Percentiles rank a stretch among this genome's conserved stretches.
These are phyloP conservation scores for Conticribra weissflogii DNA, from an alignment of 108 stramenopile species.

Conservation along the genomic window DNA sequence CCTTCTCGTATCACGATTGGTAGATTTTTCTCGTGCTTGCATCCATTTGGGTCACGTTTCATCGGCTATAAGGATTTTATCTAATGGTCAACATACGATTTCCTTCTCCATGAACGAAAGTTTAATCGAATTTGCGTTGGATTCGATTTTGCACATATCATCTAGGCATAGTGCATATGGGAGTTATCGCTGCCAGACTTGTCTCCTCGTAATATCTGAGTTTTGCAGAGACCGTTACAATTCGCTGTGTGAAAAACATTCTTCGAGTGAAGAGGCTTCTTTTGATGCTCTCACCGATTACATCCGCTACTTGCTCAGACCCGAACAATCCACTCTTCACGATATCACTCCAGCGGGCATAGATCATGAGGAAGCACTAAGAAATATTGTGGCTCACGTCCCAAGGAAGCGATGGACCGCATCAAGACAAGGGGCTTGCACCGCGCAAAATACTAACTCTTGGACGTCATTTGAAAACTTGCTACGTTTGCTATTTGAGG, in stretches of 20 bases:
- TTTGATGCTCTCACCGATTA: neutral
- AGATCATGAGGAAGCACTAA: neutral
- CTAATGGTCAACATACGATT: neutral
- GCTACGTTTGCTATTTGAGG: conserved; percentile 25
- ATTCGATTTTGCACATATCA: conserved; percentile 6
- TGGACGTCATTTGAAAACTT: conserved; percentile 10
- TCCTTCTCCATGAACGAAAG: conserved; percentile 3
- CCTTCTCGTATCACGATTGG: conserved; percentile 15
- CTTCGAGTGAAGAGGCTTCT: conserved; percentile 4
- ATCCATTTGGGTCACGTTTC: conserved; percentile 46
- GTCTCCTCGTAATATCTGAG: conserved; percentile 27
- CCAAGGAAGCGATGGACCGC: neutral
- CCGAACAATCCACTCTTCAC: neutral
- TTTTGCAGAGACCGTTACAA: conserved; percentile 5
- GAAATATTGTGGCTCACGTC: neutral
- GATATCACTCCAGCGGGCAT: neutral
- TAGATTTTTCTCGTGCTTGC: conserved; percentile 39
- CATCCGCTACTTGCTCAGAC: neutral
- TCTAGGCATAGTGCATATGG: conserved; percentile 13
- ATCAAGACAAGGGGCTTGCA: neutral
- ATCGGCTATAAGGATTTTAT: conserved; percentile 19
- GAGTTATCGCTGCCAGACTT: conserved; percentile 22
- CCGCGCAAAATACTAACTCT: neutral
- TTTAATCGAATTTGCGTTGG: conserved; percentile 2
- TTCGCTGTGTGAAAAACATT: conserved; percentile 1